Evolutionary conservation across 2,329 filamentous ascomycete genomes (phyloP).

Genomic region (Epichloe baconii): DNA sequence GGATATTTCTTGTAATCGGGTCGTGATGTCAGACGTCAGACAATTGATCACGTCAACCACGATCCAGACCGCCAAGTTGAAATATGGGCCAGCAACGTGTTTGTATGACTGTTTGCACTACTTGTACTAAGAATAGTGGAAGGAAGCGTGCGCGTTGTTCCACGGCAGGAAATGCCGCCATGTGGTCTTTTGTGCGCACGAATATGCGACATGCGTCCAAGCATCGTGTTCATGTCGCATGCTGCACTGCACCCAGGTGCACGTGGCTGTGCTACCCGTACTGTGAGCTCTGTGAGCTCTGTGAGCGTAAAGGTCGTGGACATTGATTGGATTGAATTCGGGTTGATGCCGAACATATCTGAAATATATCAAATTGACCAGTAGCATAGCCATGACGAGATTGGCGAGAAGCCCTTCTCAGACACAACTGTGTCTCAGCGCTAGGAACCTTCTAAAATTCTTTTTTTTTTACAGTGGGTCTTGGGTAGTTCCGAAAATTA

Average conservation of each 20-base stretch:
- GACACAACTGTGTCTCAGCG: not conserved
- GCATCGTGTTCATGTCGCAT: not conserved
- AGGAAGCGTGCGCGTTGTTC: not conserved
- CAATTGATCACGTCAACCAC: no score
- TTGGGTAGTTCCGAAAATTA: no score
- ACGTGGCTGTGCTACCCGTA: not conserved
- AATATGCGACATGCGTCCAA: not conserved
- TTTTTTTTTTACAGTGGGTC: not conserved
- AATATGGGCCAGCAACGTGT: not conserved
- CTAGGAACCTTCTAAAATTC: not conserved
- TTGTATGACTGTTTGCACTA: not conserved
- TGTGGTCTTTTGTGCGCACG: not conserved
- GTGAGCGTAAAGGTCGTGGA: no score
- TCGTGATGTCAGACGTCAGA: not conserved
- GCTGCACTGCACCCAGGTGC: not conserved
- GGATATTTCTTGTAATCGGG: not conserved
- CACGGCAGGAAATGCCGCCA: not conserved
- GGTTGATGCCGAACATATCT: no score
- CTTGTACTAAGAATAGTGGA: not conserved
- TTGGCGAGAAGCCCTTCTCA: not conserved
- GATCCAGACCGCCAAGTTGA: not conserved
- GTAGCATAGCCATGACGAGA: not conserved
- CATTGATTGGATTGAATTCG: no score
- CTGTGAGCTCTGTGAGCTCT: no score
- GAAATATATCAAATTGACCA: not conserved